These are phyloP conservation scores for Macrotyloma uniflorum DNA, from an alignment of 306 rosid species.

Conservation along the genomic window DNA sequence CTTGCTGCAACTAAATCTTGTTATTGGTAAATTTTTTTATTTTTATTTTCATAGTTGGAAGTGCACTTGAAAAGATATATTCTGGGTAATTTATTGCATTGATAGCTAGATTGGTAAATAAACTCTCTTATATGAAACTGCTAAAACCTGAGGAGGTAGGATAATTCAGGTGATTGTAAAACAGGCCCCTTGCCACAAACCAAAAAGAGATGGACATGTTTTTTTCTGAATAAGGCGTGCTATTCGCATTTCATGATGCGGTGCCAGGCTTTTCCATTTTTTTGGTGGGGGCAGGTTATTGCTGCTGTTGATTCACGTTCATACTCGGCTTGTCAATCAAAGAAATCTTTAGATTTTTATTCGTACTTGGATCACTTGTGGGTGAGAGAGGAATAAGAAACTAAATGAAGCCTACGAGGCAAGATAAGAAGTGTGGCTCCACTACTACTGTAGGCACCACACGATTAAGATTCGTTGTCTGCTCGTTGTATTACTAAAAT, in stretches of 20 bases:
- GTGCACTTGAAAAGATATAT: not conserved
- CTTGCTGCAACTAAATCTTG: not conserved
- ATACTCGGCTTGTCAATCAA: constrained; percentile 11
- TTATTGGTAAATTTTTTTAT: not conserved
- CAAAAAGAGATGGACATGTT: not conserved
- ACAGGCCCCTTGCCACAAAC: not conserved
- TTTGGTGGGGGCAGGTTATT: constrained; percentile 19
- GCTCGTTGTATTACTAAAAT: not conserved
- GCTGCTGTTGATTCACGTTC: constrained; percentile 20
- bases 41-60: not conserved
- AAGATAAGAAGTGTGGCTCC: constrained; percentile 28
- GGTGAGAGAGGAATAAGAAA: constrained; percentile 14
- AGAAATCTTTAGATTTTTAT: not conserved
- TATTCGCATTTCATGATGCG: constrained; percentile 3
- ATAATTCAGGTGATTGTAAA: not conserved
- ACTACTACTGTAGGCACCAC: not conserved
- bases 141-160: not conserved
- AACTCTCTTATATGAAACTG: too few species aligned
- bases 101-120: too few species aligned
- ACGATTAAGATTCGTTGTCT: constrained; percentile 12
- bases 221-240: constrained; percentile 2
- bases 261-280: constrained; percentile 14
- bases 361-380: not conserved
- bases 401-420: constrained; percentile 4
- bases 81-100: not conserved